Percentiles rank a stretch among this genome's conserved stretches.
phyloP scores from a whole-genome alignment of 1,139 yeast genomes.

The Diutina siamensis region DNA sequence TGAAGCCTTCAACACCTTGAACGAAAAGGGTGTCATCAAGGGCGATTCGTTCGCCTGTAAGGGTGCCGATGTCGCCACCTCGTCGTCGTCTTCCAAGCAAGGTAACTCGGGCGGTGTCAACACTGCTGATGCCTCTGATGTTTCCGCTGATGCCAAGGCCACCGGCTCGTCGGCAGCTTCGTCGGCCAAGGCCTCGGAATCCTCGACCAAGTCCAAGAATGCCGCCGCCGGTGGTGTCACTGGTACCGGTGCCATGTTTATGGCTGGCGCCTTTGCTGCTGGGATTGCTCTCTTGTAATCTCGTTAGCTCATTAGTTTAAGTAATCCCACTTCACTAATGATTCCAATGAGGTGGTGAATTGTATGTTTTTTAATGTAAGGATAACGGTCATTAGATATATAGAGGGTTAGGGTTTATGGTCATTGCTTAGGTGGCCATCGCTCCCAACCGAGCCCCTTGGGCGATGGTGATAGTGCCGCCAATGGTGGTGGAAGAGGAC shows the following conservation, averaged over 20 bases:
- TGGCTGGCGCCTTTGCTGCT: slow-evolving; percentile 52
- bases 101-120: slow-evolving; percentile 12
- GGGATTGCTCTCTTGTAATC: slow-evolving; percentile 39
- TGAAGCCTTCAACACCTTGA: slow-evolving; percentile 55
- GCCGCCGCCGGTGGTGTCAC: slow-evolving; percentile 16
- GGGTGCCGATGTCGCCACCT: slow-evolving; percentile 52
- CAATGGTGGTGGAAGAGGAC: not conserved
- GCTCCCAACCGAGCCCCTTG: not conserved
- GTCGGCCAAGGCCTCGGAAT: slow-evolving; percentile 15
- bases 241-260: slow-evolving; percentile 36
- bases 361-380: too few species aligned
- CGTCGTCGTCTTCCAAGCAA: slow-evolving; percentile 33
- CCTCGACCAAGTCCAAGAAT: slow-evolving; percentile 15
- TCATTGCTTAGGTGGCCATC: not conserved
- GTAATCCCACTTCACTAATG: not conserved
- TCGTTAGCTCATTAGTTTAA: not conserved
- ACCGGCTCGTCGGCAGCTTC: slow-evolving; percentile 13
- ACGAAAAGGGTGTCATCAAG: slow-evolving; percentile 66
- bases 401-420: too few species aligned
- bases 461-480: not conserved
- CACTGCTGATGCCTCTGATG: slow-evolving; percentile 13
- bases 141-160: slow-evolving; percentile 18
- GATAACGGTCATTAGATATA: too few species aligned
- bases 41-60: slow-evolving; percentile 85
- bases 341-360: not conserved